Evolutionary conservation across 345 rosid genomes (phyloP).

Genomic region (Hibiscus mutabilis): DNA sequence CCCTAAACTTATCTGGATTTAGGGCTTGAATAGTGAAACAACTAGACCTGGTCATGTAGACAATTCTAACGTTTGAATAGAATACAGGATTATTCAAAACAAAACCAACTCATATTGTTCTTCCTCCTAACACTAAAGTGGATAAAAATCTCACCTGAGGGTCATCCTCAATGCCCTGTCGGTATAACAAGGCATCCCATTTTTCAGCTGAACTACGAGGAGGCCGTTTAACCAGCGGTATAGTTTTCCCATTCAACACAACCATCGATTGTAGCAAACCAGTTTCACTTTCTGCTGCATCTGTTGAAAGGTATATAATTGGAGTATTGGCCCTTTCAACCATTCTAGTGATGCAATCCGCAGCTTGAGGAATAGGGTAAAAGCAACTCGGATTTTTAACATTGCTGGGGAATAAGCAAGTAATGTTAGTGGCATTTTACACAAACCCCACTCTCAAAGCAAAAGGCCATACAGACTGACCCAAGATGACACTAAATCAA

Average conservation of each 20-base stretch:
- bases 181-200: conserved; percentile 82
- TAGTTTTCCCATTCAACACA: conserved; percentile 52
- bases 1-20: not conserved
- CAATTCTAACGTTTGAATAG: not conserved
- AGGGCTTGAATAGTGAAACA: not conserved
- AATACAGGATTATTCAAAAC: not conserved
- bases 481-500: not conserved
- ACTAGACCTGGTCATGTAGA: not conserved
- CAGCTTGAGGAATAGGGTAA: conserved; percentile 95
- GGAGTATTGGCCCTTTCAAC: conserved; percentile 62
- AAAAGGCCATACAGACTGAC: not conserved
- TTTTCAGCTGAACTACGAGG: conserved; percentile 71
- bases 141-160: conserved; percentile 48
- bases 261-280: conserved; percentile 70
- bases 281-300: conserved; percentile 95
- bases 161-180: conserved; percentile 62
- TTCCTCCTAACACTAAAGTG: not conserved
- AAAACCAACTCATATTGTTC: not conserved
- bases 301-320: conserved; percentile 86
- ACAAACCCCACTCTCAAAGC: not conserved
- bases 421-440: conserved; percentile 3
- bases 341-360: conserved; percentile 66
- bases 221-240: conserved; percentile 78
- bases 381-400: conserved; percentile 89
- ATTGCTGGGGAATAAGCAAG: conserved; percentile 48